A percentile compares a stretch with the other conserved stretches of the same genome.
Conservation (phyloP, 768 basidiomycete species). For the Boletus bicolor region DNA sequence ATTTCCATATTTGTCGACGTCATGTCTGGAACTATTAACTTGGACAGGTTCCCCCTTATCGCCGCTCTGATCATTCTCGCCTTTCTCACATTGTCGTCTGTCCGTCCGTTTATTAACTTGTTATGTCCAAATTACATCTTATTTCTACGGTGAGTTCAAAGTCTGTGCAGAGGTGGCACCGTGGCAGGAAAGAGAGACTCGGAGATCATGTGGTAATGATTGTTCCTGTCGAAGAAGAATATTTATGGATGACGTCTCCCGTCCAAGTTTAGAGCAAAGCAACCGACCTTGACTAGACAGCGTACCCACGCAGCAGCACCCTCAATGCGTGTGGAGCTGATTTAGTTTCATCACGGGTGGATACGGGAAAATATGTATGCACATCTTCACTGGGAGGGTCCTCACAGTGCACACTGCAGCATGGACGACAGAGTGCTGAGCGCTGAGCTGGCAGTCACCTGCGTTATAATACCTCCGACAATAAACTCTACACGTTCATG, state of each 20-base stretch:
- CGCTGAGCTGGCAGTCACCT: constrained; percentile 3
- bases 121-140: neutral
- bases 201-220: neutral
- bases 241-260: neutral
- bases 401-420: too few relatives aligned
- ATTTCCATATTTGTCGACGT: constrained; percentile 1
- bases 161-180: neutral
- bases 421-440: neutral
- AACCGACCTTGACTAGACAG: neutral
- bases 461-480: neutral
- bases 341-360: neutral
- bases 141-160: neutral
- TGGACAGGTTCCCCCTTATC: neutral
- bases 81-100: neutral
- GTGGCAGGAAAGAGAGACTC: neutral
- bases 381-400: neutral
- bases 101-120: neutral
- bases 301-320: neutral
- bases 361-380: neutral
- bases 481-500: neutral
- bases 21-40: neutral
- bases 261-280: neutral
- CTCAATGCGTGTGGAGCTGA: neutral
- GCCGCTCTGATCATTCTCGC: neutral
- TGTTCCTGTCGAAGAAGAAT: neutral